Base-by-base conservation (phyloP, 441 rosid genomes). In the Macaranga tanarius region DNA sequence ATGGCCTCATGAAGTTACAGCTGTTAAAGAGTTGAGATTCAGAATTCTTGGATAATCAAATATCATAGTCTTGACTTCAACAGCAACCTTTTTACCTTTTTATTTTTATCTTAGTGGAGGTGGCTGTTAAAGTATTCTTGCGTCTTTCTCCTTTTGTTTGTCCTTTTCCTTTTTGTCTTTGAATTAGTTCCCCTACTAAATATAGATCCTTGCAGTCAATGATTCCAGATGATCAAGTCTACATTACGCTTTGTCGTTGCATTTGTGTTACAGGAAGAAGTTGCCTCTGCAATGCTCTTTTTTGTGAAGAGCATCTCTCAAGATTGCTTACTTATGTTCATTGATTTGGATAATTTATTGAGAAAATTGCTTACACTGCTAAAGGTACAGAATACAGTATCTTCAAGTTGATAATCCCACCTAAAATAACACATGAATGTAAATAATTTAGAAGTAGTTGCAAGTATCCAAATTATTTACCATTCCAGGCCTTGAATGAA, bases 191-290 rank as follows among this genome's bases (percentile, higher is more conserved):
- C 28, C 42, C 63, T 60, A 16, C 31, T 40, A 60, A 60, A 28
- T 60, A 26, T 60, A 6, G 1, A 52, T 31, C 42, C 44, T 4
- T 28, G 22, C 47, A 31, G 23, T 2, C 47, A 17, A 16, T 47
- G 42, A n/a, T 68, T 54, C 42, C 28, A 31, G 62, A 68, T 68
- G 48, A 31, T 54, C 13, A 26, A 10, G 10, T 31, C 31, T 12
- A 19, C 28, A 38, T 31, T 20, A 12, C 13, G 12, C 15, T 22
- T 66, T 56, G 23, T 52, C 63, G 40, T 57, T 20, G 10, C 13
- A 59, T 38, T 17, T 44, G n/a, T n/a, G 20, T 59, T 44, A 40
- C 73, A 70, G 73, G 73, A 70, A 70, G 65, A 70, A 59, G 57
- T 59, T 58, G 65, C 54, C 42, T 58, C 65, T 12, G 65, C 73